Evolutionary conservation across 2,329 filamentous ascomycete genomes (phyloP).

Genomic region (Fusarium sterilihyphosum): DNA sequence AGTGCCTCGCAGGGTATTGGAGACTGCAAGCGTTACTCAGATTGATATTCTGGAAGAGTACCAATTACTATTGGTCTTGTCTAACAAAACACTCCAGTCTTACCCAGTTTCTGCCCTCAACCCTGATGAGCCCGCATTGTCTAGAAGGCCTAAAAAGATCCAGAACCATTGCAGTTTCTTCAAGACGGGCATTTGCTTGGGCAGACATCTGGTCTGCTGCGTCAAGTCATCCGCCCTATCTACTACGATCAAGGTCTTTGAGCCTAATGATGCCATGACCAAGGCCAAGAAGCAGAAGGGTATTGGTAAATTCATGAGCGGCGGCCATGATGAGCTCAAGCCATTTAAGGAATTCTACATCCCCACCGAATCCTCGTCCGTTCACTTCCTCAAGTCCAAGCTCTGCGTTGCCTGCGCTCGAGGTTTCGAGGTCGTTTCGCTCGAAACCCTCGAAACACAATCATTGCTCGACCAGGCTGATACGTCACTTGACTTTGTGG

Average conservation of each 20-base stretch:
- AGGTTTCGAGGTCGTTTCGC: constrained; percentile 95
- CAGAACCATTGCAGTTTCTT: constrained; percentile 98
- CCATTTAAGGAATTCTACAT: constrained; percentile 99
- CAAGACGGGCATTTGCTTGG: constrained; percentile 94
- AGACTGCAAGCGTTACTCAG: constrained; percentile 88
- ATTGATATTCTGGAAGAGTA: constrained; percentile 97
- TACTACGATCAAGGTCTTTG: constrained; percentile 98
- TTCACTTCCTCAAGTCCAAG: constrained; percentile 97
- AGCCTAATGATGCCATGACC: constrained; percentile 93
- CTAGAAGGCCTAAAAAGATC: constrained; percentile 93
- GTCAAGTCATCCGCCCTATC: constrained; percentile 94
- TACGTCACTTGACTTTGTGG: constrained; percentile 96
- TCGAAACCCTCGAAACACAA: constrained; percentile 98
- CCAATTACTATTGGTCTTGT: constrained; percentile 86
- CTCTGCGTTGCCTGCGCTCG: constrained; percentile 95
- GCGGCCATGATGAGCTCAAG: constrained; percentile 91
- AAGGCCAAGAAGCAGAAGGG: constrained; percentile 97
- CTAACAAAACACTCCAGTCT: constrained; percentile 91
- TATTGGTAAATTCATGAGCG: constrained; percentile 94
- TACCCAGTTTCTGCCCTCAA: constrained; percentile 90
- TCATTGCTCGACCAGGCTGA: constrained; percentile 97
- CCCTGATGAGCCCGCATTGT: constrained; percentile 79
- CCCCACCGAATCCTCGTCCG: constrained; percentile 95
- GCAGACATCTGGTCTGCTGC: constrained; percentile 92
- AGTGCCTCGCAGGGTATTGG: constrained; percentile 83